These are phyloP conservation scores for Talaromyces nanjingensis DNA, from an alignment of 495 filamentous ascomycete genomes.

Conservation along the genomic window DNA sequence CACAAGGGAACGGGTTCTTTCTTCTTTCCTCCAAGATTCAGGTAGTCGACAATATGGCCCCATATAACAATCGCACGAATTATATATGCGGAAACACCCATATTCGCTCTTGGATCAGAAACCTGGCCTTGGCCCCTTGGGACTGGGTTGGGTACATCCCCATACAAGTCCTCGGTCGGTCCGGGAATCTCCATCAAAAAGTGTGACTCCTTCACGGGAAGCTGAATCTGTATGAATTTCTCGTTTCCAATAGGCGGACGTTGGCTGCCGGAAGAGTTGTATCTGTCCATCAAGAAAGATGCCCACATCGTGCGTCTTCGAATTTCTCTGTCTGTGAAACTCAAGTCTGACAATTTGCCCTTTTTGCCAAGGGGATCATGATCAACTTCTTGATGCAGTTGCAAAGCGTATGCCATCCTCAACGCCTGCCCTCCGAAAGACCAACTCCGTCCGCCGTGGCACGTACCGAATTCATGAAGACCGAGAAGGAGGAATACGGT, in stretches of 20 bases:
- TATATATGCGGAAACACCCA: conserved; percentile 92
- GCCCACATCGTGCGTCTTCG: conserved; percentile 94
- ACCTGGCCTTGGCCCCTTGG: conserved; percentile 54
- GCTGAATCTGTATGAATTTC: conserved; percentile 77
- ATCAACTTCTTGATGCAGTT: conserved; percentile 89
- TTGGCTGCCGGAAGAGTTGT: conserved; percentile 93
- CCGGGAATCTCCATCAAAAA: conserved; percentile 89
- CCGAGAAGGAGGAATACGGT: conserved; percentile 83
- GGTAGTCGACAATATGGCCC: conserved; percentile 82
- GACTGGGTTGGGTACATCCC: conserved; percentile 59
- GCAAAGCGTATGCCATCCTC: conserved; percentile 92
- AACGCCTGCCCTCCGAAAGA: conserved; percentile 90
- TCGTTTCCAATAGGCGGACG: conserved; percentile 88
- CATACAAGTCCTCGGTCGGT: conserved; percentile 77
- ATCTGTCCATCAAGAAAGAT: conserved; percentile 94
- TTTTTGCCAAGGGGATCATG: conserved; percentile 66
- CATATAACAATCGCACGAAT: conserved; percentile 80
- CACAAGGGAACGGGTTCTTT: conserved; percentile 70
- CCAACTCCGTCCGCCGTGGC: conserved; percentile 94
- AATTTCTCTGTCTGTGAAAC: conserved; percentile 89
- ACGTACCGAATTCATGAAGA: conserved; percentile 93
- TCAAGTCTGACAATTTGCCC: conserved; percentile 59
- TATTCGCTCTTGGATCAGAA: conserved; percentile 70
- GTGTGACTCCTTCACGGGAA: conserved; percentile 84
- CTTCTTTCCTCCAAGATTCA: conserved; percentile 87